phyloP scores from a whole-genome alignment of 805 yeast genomes.

The Saccharomycopsis capsularis region DNA sequence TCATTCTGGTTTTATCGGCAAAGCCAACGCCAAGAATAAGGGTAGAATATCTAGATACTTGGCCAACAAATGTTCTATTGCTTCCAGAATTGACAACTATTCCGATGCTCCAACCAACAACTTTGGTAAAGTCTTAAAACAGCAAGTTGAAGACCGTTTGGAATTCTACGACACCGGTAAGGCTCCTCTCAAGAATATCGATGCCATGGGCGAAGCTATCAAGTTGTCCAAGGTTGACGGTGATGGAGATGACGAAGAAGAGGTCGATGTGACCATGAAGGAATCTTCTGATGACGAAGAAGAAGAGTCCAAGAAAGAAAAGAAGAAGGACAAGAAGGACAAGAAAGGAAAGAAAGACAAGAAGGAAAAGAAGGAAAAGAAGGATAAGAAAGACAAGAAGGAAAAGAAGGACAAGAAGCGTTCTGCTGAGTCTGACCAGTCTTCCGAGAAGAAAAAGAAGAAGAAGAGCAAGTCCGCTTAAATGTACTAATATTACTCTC shows the following conservation, averaged over 20 bases:
- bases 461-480: conserved; percentile 14
- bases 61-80: conserved; percentile 98
- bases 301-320: conserved; percentile 40
- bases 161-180: conserved; percentile 94
- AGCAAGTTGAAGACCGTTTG: conserved; percentile 97
- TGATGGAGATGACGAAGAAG: conserved; percentile 26
- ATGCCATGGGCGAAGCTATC: conserved; percentile 90
- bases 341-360: conserved; percentile 42
- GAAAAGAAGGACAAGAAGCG: conserved; percentile 27
- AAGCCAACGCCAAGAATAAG: conserved; percentile 96
- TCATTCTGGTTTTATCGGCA: conserved; percentile 96
- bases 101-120: conserved; percentile 88
- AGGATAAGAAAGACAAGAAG: conserved; percentile 34
- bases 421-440: conserved; percentile 26
- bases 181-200: conserved; percentile 92
- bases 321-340: conserved; percentile 46
- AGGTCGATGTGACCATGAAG: conserved; percentile 27
- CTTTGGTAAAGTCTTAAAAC: conserved; percentile 85
- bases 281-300: conserved; percentile 32
- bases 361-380: conserved; percentile 47
- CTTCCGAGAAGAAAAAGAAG: conserved; percentile 34
- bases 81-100: conserved; percentile 96
- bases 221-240: conserved; percentile 41
- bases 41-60: conserved; percentile 98
- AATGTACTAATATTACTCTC: background rate